Evolutionary conservation across 768 basidiomycete species (phyloP), one percentile per base, ranked within the genome.

Genomic region (Saitozyma sp.): DNA sequence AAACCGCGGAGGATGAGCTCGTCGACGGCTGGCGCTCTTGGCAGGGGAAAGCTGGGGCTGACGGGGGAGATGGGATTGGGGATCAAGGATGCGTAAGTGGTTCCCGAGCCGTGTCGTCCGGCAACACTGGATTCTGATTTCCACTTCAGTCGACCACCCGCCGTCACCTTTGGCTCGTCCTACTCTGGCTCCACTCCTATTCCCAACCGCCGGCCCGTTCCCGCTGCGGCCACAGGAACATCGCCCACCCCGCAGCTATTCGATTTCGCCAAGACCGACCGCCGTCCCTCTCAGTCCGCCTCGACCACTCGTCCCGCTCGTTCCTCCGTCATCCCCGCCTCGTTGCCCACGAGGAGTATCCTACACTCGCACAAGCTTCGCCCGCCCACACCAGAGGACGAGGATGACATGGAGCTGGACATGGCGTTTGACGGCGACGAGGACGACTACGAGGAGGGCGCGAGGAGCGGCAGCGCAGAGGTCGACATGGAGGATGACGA

Each of bases 331-430:
- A 64, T 74, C 6, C 65, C 73, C 3, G 73, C 70, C 1, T 75
- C 73, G 19, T 43, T 75, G 10, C 73, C 68, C 10, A 64, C 42
- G 14, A 52, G 66, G 29, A 54, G 56, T 49, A 11, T 46, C 7
- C 61, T 64, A 9, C 64, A 58, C 48, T 58, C 48, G n/a, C 13
- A 4, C 59, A 56, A 42, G 20, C 54, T 45, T 50, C 39, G 20
- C n/a, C 29, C 61, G 39, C n/a, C 54, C 29, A 37, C 51, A 20
- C 37, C 63, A 49, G 16, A 9, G 42, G 29, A 37, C 16, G 68
- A 52, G 6, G 74, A 73, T 54, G 76, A 77, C 56, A 70, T 78
- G 51, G 78, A 77, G 57, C 64, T 77, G 16, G 75, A 75, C 42
- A 73, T 75, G 68, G 70, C 73, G 51, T 79, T 77, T 54, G 70